Base-by-base conservation (phyloP, 2,329 filamentous ascomycete species). In the Beauveria caledonica region DNA sequence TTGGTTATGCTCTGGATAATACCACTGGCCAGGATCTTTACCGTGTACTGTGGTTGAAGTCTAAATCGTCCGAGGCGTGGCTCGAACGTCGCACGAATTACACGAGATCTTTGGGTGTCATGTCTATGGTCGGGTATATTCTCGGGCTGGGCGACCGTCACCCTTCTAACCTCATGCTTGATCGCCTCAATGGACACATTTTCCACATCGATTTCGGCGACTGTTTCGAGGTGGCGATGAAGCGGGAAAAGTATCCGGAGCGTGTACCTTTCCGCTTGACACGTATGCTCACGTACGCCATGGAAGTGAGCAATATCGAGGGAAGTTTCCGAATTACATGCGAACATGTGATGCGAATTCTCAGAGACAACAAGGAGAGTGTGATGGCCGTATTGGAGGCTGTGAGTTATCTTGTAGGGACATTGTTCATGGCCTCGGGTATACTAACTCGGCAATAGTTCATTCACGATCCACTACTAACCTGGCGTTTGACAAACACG, bases 71-170 rank as follows among this genome's bases (percentile, higher is more conserved):
- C 0, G 94, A 99, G 74, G 89, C 93, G 2, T 99, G 94, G 94
- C 86, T 99, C 39, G 94, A 97, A 74, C 85, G 94, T 48, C 88
- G 94, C 58, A 99, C 95, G n/a, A 99, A 96, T 72, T 99, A 99
- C 76, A 99, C 94, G 19, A 88, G 94, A 61, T 97, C 93, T 1
- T 81, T 99, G 2, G 94, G 91, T 67, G 94, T 99, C 68, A 99
- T 99, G 94, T 97, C 92, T n/a, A 99, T 99, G 92, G 94, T 97
- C n/a, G 94, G 94, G 64, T 99, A 99, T 74, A 97, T 99, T 65
- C 85, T 99, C 23, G 95, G 94, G 62, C 80, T 99, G 15, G 94
- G 94, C 59, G 94, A 99, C 76, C 87, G 95, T 52, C 94, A 99
- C 76, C 95, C 95, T 42, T 97, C 92, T 63, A 99, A 99, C 73